These are phyloP conservation scores for Gentiana dahurica DNA, from an alignment of 257 asterid species.

Conservation along the genomic window DNA sequence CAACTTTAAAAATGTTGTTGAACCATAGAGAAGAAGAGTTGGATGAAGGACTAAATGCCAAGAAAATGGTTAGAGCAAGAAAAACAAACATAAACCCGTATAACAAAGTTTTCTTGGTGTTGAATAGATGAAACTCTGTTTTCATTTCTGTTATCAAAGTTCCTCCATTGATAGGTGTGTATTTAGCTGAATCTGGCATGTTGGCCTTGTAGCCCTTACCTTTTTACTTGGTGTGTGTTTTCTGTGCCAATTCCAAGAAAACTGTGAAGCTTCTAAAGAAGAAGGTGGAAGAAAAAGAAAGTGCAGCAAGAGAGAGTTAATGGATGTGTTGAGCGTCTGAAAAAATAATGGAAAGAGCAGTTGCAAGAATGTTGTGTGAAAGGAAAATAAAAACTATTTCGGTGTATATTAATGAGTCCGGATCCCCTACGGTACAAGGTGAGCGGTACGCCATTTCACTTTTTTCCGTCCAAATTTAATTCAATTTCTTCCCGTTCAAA, in stretches of 20 bases:
- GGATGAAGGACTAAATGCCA: constrained; percentile 65
- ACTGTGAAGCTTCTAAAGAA: neutral
- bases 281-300: neutral
- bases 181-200: constrained; percentile 62
- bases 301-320: neutral
- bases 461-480: too few species aligned
- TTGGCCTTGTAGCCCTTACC: neutral
- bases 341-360: constrained; percentile 1
- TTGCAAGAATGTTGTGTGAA: neutral
- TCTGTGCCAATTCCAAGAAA: constrained; percentile 6
- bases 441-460: too few species aligned
- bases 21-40: constrained; percentile 63
- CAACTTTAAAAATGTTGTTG: constrained; percentile 23
- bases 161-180: constrained; percentile 45
- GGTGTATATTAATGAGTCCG: too few species aligned
- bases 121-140: constrained; percentile 33
- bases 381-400: too few species aligned
- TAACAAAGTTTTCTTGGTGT: constrained; percentile 37
- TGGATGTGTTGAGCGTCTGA: neutral
- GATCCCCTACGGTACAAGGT: too few species aligned
- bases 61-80: constrained; percentile 54
- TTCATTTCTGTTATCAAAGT: constrained; percentile 42
- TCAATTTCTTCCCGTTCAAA: too few species aligned
- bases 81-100: constrained; percentile 44
- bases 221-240: too few species aligned